phyloP scores from a whole-genome alignment of 106 monocot species.

The Amphibolis antarctica region DNA sequence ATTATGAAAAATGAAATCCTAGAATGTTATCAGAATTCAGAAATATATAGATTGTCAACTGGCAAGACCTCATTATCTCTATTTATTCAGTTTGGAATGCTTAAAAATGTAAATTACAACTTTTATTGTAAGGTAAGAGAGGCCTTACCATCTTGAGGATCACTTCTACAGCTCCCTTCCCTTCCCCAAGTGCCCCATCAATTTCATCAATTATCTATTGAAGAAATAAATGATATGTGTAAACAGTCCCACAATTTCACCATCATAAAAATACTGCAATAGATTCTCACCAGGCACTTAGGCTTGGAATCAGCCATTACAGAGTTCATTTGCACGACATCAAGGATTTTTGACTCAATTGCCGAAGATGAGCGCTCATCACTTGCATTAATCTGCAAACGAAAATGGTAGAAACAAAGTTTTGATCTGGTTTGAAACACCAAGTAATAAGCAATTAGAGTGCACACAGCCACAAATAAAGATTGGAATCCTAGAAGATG shows the following conservation, averaged over 20 bases:
- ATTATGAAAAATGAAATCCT: too few relatives aligned
- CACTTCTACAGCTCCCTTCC: conserved; percentile 92
- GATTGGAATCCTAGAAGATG: too few relatives aligned
- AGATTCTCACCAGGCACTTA: conserved; percentile 69
- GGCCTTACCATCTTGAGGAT: conserved; percentile 73
- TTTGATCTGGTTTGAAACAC: background rate
- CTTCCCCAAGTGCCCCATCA: conserved; percentile 94
- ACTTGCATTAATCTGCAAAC: conserved; percentile 92
- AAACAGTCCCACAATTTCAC: background rate
- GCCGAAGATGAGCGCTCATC: conserved; percentile 85
- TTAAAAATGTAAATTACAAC: background rate
- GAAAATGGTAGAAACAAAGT: background rate
- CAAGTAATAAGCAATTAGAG: too few relatives aligned
- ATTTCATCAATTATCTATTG: conserved; percentile 94
- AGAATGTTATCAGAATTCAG: too few relatives aligned
- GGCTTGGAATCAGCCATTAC: conserved; percentile 78
- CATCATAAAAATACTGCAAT: background rate
- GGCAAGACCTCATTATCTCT: too few relatives aligned
- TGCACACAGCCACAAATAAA: too few relatives aligned
- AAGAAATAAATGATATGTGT: background rate
- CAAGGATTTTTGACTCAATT: conserved; percentile 87
- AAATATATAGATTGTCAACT: too few relatives aligned
- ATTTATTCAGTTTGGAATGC: background rate
- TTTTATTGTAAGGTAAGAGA: background rate
- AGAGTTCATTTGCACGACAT: conserved; percentile 93